phyloP scores from a whole-genome alignment of 768 basidiomycete genomes.

The Serendipita sp. region DNA sequence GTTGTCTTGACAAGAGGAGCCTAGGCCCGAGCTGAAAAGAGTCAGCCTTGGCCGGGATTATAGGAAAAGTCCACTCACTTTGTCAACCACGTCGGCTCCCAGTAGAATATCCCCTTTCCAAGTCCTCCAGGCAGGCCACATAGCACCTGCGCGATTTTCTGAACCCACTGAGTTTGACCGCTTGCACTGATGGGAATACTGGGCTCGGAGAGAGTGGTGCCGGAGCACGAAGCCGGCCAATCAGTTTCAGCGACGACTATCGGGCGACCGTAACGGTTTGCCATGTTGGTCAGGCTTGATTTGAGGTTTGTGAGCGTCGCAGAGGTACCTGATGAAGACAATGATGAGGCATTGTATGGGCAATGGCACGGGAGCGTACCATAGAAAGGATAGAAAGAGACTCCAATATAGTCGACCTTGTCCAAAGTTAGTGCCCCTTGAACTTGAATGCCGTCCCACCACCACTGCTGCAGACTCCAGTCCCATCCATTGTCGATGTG shows the following conservation, averaged over 20 bases:
- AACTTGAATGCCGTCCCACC: constrained; percentile 38
- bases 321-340: neutral
- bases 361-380: constrained; percentile 22
- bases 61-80: neutral
- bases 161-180: constrained; percentile 40
- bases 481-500: constrained; percentile 55
- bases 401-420: constrained; percentile 44
- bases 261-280: constrained; percentile 31
- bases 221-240: constrained; percentile 36
- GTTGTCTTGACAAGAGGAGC: neutral
- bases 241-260: constrained; percentile 51
- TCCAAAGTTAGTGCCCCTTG: constrained; percentile 29
- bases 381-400: constrained; percentile 55
- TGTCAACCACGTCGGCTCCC: constrained; percentile 3
- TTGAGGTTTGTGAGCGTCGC: constrained; percentile 39
- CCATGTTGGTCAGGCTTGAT: constrained; percentile 35
- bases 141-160: constrained; percentile 34
- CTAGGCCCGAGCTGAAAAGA: neutral
- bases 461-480: constrained; percentile 27
- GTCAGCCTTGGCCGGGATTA: neutral
- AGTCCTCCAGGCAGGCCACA: constrained; percentile 22
- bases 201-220: constrained; percentile 31
- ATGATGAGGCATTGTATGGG: constrained; percentile 9
- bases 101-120: constrained; percentile 28
- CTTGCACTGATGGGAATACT: constrained; percentile 32